A percentile compares a stretch with the other conserved stretches of the same genome.
phyloP scores from a whole-genome alignment of 257 asterid genomes.

The Capsicum pubescens region DNA sequence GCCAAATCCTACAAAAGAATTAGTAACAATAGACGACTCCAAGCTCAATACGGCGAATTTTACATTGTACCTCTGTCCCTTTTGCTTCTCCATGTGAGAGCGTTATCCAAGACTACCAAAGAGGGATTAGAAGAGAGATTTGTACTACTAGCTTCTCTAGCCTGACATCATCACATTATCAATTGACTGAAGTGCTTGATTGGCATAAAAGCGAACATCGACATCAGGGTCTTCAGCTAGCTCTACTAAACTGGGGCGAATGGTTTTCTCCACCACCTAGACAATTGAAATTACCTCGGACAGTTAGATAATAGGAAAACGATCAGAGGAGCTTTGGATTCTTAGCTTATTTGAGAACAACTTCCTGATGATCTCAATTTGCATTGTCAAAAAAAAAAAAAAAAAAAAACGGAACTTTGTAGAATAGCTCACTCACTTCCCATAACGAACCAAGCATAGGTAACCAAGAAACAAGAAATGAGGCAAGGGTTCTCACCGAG shows the following conservation, averaged over 20 bases:
- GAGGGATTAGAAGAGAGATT: slow-evolving; percentile 24
- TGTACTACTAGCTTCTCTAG: slow-evolving; percentile 34
- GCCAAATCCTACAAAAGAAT: slow-evolving; percentile 22
- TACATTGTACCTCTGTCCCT: background rate
- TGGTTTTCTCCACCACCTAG: slow-evolving; percentile 65
- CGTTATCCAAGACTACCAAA: background rate
- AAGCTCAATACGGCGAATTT: slow-evolving; percentile 23
- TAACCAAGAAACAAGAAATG: background rate
- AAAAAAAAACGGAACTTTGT: background rate
- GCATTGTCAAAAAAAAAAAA: background rate
- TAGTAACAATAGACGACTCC: slow-evolving; percentile 25
- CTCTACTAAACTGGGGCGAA: slow-evolving; percentile 68
- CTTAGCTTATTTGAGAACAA: background rate
- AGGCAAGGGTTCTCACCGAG: slow-evolving; percentile 45
- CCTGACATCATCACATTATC: slow-evolving; percentile 67
- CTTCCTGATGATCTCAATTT: background rate
- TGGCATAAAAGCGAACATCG: slow-evolving; percentile 69
- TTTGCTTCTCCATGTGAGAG: slow-evolving; percentile 16
- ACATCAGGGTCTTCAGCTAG: slow-evolving; percentile 75
- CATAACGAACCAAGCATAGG: background rate
- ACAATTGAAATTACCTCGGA: background rate
- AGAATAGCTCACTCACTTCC: background rate
- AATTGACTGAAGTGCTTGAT: slow-evolving; percentile 62
- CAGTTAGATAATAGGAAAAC: background rate
- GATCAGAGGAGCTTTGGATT: background rate